Percentiles rank a stretch among this genome's conserved stretches.
These are phyloP conservation scores for Saksenaea oblongispora DNA, from an alignment of 371 early-diverging fungal genomes.

Conservation along the genomic window DNA sequence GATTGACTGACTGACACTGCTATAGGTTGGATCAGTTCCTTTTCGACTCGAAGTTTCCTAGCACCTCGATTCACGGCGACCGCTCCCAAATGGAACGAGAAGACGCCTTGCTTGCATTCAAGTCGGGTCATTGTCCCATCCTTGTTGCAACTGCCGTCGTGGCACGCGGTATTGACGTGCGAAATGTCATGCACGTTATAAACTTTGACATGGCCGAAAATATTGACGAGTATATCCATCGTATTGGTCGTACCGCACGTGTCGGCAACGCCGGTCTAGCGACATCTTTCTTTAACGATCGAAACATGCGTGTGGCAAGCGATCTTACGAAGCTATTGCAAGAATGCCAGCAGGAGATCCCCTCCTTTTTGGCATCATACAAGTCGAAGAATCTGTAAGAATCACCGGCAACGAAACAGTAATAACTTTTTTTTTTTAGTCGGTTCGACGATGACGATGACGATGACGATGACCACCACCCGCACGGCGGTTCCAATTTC, in stretches of 20 bases:
- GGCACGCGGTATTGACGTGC: conserved; percentile 90
- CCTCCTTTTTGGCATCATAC: conserved; percentile 63
- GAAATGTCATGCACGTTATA: conserved; percentile 81
- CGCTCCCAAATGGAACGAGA: conserved; percentile 83
- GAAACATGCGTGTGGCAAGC: conserved; percentile 44
- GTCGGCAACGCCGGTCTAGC: conserved; percentile 76
- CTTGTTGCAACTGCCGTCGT: conserved; percentile 94
- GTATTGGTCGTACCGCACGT: conserved; percentile 83
- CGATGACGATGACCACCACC: conserved; percentile 12
- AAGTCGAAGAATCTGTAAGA: conserved; percentile 37
- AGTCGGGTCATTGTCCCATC: conserved; percentile 72
- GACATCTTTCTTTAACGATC: conserved; percentile 70
- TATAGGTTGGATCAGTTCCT: conserved; percentile 68
- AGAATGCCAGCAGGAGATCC: conserved; percentile 82
- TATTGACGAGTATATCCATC: conserved; percentile 85
- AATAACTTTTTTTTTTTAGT: conserved; percentile 3
- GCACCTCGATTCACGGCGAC: conserved; percentile 80
- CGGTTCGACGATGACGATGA: conserved; percentile 39
- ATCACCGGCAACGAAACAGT: neutral
- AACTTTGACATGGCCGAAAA: conserved; percentile 81
- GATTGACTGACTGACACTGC: neutral
- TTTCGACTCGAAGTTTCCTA: conserved; percentile 62
- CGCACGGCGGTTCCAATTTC: neutral
- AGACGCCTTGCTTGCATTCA: conserved; percentile 75
- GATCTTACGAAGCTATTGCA: conserved; percentile 78